These are phyloP conservation scores for Cytidiella melzeri DNA, from an alignment of 768 basidiomycete genomes.

Conservation along the genomic window DNA sequence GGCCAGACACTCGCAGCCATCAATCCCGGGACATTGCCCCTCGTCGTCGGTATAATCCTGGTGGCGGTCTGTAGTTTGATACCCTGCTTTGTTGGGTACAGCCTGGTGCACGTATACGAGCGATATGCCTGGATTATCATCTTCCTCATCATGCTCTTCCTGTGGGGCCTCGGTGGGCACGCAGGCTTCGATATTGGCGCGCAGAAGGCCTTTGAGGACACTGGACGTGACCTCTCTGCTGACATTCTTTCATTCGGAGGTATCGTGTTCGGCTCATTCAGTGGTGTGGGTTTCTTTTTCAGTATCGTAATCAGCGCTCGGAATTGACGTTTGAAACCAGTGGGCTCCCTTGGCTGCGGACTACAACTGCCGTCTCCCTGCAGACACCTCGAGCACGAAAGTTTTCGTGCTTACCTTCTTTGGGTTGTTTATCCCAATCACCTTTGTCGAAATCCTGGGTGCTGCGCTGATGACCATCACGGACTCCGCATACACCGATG, in stretches of 20 bases:
- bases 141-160: slow-evolving; percentile 42
- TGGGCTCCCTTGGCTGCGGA: slow-evolving; percentile 51
- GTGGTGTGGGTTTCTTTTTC: slow-evolving; percentile 31
- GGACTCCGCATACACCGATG: slow-evolving; percentile 31
- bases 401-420: slow-evolving; percentile 46
- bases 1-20: slow-evolving; percentile 46
- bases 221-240: slow-evolving; percentile 37
- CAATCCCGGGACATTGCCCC: slow-evolving; percentile 36
- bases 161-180: slow-evolving; percentile 43
- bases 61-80: slow-evolving; percentile 35
- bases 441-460: slow-evolving; percentile 43
- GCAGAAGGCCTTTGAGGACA: slow-evolving; percentile 37
- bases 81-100: slow-evolving; percentile 42
- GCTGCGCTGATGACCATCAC: slow-evolving; percentile 37
- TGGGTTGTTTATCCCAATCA: slow-evolving; percentile 43
- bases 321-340: slow-evolving; percentile 5
- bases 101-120: slow-evolving; percentile 43
- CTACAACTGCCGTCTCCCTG: slow-evolving; percentile 46
- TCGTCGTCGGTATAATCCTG: slow-evolving; percentile 44
- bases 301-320: neutral
- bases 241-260: slow-evolving; percentile 48
- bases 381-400: slow-evolving; percentile 32
- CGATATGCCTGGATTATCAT: slow-evolving; percentile 50
- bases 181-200: slow-evolving; percentile 40
- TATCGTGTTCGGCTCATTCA: slow-evolving; percentile 42